Evolutionary conservation across 495 filamentous ascomycete genomes (phyloP), one percentile per base, ranked within the genome.

Genomic region (Daldinia concentrica): DNA sequence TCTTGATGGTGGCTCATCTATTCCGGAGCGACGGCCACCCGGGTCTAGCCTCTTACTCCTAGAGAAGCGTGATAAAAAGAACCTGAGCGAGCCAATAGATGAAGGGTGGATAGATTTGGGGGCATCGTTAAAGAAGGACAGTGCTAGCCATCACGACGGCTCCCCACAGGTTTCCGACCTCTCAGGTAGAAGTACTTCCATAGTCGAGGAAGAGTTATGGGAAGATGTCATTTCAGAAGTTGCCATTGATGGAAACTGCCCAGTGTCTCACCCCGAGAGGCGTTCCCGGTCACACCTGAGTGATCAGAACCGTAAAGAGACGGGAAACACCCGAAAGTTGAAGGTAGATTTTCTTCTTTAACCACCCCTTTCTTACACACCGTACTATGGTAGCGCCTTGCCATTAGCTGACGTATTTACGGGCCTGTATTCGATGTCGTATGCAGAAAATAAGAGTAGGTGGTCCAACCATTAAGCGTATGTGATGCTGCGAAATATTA

Each of bases 351-450:
- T 5, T 9, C 50, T 62, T 62, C 52, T 41, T 2, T 12, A 26
- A 17, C 22, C 43, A 27, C 41, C 51, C 36, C 14, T 43, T 30
- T 57, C 36, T 34, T 48, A 22, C 37, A 19, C 57, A 29, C 54
- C 34, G 51, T 54, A 27, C 34, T 27, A 62, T 6, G 32, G 41
- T 8, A 34, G 26, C 51, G 58, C 58, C 9, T 54, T 45, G 41
- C 17, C 45, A 51, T 45, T 37, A 8, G 58, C 66, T 73, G 45
- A 73, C 61, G 15, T 69, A 8, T 48, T 14, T 66, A 52, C 41
- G 39, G 71, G 82, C 82, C 2, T 85, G 83, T 62, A 69, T 83
- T 60, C 79, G 83, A 50, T 85, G 83, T 58, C 81, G 79, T 32
- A 79, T 76, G 64, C 81, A 84, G 62, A 78, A 79, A 26, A 74